phyloP scores from a whole-genome alignment of 2,329 filamentous ascomycete species.

The Helminthosporium solani region DNA sequence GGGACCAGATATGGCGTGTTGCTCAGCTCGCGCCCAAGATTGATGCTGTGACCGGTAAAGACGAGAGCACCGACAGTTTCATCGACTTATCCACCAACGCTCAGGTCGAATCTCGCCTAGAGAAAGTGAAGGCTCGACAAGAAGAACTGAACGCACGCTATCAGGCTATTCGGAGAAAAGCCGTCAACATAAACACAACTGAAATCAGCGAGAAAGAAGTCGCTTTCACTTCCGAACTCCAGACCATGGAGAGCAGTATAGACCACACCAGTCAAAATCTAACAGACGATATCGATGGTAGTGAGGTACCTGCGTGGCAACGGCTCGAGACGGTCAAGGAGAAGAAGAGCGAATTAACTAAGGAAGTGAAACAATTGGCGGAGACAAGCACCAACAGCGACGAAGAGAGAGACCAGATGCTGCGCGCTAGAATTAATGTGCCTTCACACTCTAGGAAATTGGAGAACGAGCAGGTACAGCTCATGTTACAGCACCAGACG shows the following conservation, averaged over 20 bases:
- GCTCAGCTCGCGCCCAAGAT: constrained; percentile 66
- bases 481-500: constrained; percentile 34
- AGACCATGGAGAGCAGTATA: constrained; percentile 44
- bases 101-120: constrained; percentile 61
- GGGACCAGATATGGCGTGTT: constrained; percentile 65
- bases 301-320: constrained; percentile 46
- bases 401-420: constrained; percentile 9
- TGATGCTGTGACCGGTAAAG: constrained; percentile 64
- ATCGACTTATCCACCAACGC: constrained; percentile 47
- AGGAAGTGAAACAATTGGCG: constrained; percentile 24
- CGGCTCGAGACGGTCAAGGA: constrained; percentile 59
- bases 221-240: constrained; percentile 60
- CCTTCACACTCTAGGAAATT: constrained; percentile 36
- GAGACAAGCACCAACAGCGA: constrained; percentile 11
- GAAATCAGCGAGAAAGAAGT: constrained; percentile 65
- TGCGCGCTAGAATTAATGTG: constrained; percentile 25
- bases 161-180: constrained; percentile 57
- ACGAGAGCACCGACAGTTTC: constrained; percentile 37
- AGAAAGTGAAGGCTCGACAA: constrained; percentile 57
- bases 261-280: constrained; percentile 29
- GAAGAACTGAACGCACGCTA: constrained; percentile 59
- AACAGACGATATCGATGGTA: constrained; percentile 35
- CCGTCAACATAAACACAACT: constrained; percentile 50
- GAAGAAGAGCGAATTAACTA: constrained; percentile 54
- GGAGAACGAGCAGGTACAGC: constrained; percentile 38